phyloP scores from a whole-genome alignment of 2,329 filamentous ascomycete genomes.

The Hortaea sp. region DNA sequence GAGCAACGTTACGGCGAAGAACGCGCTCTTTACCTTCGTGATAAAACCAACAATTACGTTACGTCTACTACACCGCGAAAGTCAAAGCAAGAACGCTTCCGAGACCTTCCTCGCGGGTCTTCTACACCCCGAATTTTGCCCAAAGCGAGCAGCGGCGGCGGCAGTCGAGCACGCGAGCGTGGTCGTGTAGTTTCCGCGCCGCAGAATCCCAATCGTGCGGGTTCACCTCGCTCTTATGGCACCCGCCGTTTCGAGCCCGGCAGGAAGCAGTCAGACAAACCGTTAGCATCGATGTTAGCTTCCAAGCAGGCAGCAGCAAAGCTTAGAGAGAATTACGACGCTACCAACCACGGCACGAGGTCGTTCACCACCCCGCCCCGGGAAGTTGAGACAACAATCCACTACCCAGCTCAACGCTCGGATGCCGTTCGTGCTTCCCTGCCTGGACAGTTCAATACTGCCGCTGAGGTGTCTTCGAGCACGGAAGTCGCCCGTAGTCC shows the following conservation, averaged over 20 bases:
- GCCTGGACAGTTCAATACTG: no score
- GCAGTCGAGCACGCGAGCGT: background rate
- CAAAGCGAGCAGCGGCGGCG: background rate
- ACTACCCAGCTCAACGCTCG: no score
- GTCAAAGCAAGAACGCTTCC: background rate
- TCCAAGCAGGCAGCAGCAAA: background rate
- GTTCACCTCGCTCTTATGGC: slow-evolving; percentile 3
- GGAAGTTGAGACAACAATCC: no score
- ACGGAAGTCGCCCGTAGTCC: no score
- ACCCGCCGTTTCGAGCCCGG: slow-evolving; percentile 2
- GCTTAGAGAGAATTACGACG: background rate
- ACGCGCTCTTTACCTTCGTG: slow-evolving; percentile 1
- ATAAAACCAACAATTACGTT: slow-evolving; percentile 1
- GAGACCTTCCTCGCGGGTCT: background rate
- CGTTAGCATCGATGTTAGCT: no score
- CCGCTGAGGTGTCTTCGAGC: no score
- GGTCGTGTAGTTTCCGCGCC: background rate
- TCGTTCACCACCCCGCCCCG: no score
- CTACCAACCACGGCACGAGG: no score
- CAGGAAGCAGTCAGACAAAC: background rate
- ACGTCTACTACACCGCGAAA: background rate
- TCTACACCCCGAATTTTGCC: background rate
- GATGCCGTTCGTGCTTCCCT: no score
- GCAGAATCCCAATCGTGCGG: slow-evolving; percentile 1
- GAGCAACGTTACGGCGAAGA: slow-evolving; percentile 3